These are phyloP conservation scores for Solanum lycopersicoides DNA, from an alignment of 257 asterid genomes.

Conservation along the genomic window DNA sequence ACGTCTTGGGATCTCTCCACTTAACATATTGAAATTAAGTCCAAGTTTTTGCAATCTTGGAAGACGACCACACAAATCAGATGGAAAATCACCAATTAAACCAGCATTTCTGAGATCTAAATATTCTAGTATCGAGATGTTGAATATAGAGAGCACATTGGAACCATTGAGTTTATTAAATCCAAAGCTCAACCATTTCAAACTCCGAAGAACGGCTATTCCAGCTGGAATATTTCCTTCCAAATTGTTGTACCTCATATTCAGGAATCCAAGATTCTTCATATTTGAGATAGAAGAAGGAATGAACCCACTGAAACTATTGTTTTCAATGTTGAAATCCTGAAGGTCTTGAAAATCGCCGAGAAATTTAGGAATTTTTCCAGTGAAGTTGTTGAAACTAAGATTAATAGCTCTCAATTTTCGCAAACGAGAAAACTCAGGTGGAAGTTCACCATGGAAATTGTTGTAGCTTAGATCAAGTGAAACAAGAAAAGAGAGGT, in stretches of 20 bases:
- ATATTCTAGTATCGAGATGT: background rate
- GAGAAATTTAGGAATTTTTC: background rate
- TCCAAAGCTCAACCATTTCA: background rate
- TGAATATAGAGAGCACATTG: background rate
- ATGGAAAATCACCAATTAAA: background rate
- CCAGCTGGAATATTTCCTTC: background rate
- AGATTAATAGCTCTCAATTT: background rate
- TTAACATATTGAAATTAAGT: constrained; percentile 7
- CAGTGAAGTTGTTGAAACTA: background rate
- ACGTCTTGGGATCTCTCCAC: constrained; percentile 12
- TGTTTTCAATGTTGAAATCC: background rate
- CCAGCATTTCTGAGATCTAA: background rate
- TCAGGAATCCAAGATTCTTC: background rate
- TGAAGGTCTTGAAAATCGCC: background rate
- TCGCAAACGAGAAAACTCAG: constrained; percentile 5
- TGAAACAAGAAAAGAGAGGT: constrained; percentile 22
- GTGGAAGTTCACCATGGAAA: constrained; percentile 15
- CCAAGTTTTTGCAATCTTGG: constrained; percentile 5
- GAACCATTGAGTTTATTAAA: constrained; percentile 4
- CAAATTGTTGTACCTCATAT: background rate
- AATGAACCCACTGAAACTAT: background rate
- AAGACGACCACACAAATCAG: background rate
- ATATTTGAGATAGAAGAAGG: background rate
- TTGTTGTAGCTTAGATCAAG: constrained; percentile 15
- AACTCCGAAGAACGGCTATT: background rate